Conservation (phyloP, 2,329 filamentous ascomycete genomes). For the Zymoseptoria crescenta region DNA sequence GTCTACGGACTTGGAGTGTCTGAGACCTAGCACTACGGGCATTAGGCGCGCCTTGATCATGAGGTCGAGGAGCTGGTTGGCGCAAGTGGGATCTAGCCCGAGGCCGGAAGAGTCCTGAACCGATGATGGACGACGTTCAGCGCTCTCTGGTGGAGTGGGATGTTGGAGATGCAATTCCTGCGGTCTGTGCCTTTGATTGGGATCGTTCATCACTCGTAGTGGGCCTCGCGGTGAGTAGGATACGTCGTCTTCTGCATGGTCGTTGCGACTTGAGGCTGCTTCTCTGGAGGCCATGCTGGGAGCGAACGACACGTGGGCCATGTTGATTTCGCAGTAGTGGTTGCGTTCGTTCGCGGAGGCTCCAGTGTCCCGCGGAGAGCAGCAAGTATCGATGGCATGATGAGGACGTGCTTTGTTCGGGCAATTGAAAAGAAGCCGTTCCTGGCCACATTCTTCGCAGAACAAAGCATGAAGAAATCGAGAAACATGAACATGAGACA, state of each 20-base stretch:
- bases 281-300: too few relatives aligned
- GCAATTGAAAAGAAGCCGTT: background rate
- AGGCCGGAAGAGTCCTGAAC: background rate
- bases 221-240: background rate
- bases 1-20: background rate
- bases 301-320: background rate
- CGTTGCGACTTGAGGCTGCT: background rate
- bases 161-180: background rate
- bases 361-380: background rate
- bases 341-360: background rate
- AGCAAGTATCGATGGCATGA: background rate
- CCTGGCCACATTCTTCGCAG: background rate
- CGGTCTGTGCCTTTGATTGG: background rate
- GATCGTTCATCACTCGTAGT: background rate
- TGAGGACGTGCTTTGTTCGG: background rate
- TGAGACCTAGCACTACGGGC: background rate
- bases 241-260: background rate
- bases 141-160: background rate
- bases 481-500: background rate
- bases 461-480: background rate
- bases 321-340: background rate
- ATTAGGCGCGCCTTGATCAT: background rate
- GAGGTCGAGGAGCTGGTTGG: background rate
- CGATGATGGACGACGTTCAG: background rate
- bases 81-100: background rate